These are phyloP conservation scores for Chalciporus piperatus DNA, from an alignment of 768 basidiomycete species.

Conservation along the genomic window DNA sequence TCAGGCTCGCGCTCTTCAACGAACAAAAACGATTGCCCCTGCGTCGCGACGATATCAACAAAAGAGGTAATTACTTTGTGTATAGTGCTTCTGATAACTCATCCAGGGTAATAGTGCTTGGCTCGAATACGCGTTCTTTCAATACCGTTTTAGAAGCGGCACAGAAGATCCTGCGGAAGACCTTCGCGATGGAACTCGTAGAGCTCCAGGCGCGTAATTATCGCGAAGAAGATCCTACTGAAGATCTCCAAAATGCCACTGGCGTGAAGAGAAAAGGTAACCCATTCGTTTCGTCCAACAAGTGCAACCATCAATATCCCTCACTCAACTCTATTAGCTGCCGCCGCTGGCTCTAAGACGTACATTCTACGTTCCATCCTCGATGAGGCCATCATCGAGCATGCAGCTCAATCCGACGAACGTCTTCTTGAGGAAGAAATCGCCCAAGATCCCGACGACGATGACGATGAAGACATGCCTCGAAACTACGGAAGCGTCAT, in stretches of 20 bases:
- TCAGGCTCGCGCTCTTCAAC: slow-evolving; percentile 76
- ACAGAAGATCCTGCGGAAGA: slow-evolving; percentile 58
- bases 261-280: slow-evolving; percentile 68
- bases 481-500: slow-evolving; percentile 66
- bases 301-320: not conserved
- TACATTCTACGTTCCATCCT: slow-evolving; percentile 83
- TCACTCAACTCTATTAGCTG: slow-evolving; percentile 34
- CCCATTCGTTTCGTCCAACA: not conserved
- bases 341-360: slow-evolving; percentile 63
- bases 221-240: slow-evolving; percentile 37
- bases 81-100: not conserved
- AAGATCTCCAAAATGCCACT: slow-evolving; percentile 49
- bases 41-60: slow-evolving; percentile 80
- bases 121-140: slow-evolving; percentile 54
- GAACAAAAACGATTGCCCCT: slow-evolving; percentile 69
- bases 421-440: slow-evolving; percentile 47
- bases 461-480: slow-evolving; percentile 47
- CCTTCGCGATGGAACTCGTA: slow-evolving; percentile 83
- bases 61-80: slow-evolving; percentile 55
- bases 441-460: slow-evolving; percentile 44
- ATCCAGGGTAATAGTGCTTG: slow-evolving; percentile 38
- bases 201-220: slow-evolving; percentile 63
- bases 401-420: slow-evolving; percentile 51
- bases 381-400: slow-evolving; percentile 57
- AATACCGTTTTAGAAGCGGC: slow-evolving; percentile 60